Conservation (phyloP, 768 basidiomycete genomes). For the Boletus rufocinnamomeus region DNA sequence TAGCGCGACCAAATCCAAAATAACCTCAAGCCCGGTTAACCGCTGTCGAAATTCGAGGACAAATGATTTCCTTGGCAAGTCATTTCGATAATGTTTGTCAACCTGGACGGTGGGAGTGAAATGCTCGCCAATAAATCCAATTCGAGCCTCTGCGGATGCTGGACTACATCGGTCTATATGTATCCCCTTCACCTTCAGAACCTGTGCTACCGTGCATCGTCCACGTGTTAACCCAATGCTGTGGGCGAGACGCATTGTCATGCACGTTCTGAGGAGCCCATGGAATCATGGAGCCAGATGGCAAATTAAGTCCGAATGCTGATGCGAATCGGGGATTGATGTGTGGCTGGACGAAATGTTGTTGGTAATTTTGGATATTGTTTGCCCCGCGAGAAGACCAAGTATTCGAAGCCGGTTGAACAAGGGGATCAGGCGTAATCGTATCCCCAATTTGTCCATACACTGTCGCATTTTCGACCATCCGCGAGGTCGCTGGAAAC, state of each 20-base stretch:
- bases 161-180: constrained; percentile 32
- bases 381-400: constrained; percentile 22
- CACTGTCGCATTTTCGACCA: constrained; percentile 44
- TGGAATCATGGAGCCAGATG: constrained; percentile 25
- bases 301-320: constrained; percentile 53
- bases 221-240: constrained; percentile 45
- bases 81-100: neutral
- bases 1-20: neutral
- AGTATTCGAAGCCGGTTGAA: constrained; percentile 14
- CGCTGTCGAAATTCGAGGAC: neutral
- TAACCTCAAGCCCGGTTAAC: neutral
- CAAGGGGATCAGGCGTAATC: constrained; percentile 14
- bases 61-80: neutral
- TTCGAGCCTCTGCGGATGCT: constrained; percentile 11
- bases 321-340: constrained; percentile 82
- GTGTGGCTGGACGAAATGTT: constrained; percentile 66
- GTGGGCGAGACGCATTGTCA: constrained; percentile 12
- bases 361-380: constrained; percentile 20
- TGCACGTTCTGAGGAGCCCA: constrained; percentile 20
- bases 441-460: constrained; percentile 43
- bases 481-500: constrained; percentile 48
- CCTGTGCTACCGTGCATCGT: constrained; percentile 32
- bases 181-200: constrained; percentile 27
- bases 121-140: constrained; percentile 22
- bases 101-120: neutral